A percentile compares a stretch with the other conserved stretches of the same genome.
These are phyloP conservation scores for Aureobasidium namibiae DNA, from an alignment of 2,329 filamentous ascomycete species.

Conservation along the genomic window DNA sequence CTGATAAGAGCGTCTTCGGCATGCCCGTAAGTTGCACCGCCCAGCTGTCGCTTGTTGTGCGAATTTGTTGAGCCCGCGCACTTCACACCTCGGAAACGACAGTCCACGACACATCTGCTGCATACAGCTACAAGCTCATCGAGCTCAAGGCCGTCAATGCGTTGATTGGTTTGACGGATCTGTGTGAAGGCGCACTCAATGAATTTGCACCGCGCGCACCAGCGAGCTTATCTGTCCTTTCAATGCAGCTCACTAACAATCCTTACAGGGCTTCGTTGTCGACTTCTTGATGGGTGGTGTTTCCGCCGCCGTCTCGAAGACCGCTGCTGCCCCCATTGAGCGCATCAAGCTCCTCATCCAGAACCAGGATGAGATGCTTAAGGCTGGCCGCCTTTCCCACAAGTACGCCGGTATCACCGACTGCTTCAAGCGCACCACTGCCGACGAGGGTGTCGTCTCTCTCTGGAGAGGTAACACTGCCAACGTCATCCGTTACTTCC, in stretches of 20 bases:
- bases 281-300: conserved; percentile 99
- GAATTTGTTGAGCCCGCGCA: conserved; percentile 6
- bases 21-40: conserved; percentile 32
- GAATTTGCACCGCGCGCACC: neutral
- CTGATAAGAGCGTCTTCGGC: conserved; percentile 48
- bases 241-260: conserved; percentile 17
- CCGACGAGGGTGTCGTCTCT: conserved; percentile 85
- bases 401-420: conserved; percentile 91
- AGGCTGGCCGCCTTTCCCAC: conserved; percentile 94
- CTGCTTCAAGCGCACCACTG: conserved; percentile 89
- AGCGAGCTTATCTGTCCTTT: neutral
- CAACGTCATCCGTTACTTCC: conserved; percentile 99
- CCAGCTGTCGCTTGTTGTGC: conserved; percentile 8
- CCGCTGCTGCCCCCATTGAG: conserved; percentile 98
- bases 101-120: neutral
- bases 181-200: neutral
- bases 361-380: conserved; percentile 99
- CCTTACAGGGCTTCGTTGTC: conserved; percentile 74
- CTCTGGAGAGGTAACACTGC: conserved; percentile 99
- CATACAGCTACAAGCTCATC: neutral
- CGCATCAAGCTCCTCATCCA: conserved; percentile 99
- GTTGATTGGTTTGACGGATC: neutral
- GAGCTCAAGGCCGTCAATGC: neutral
- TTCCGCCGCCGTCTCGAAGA: conserved; percentile 99
- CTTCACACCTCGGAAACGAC: conserved; percentile 8